phyloP scores from a whole-genome alignment of 495 filamentous ascomycete species.

The Evernia prunastri region DNA sequence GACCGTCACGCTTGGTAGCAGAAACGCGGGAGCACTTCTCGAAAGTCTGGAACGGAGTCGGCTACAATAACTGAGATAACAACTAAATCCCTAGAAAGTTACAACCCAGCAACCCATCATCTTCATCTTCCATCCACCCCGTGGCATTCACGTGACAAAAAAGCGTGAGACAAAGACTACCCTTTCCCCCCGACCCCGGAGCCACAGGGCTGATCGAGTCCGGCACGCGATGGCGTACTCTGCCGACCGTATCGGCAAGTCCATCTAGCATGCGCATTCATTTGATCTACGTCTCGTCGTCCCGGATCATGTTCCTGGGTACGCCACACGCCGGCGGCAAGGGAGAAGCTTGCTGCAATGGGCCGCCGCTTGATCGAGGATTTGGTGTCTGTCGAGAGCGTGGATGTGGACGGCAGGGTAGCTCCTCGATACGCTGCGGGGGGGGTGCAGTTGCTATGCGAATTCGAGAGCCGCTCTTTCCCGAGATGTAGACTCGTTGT shows the following conservation, averaged over 20 bases:
- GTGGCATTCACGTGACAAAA: slow-evolving; percentile 26
- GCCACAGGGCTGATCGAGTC: slow-evolving; percentile 2
- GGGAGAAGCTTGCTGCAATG: slow-evolving; percentile 24
- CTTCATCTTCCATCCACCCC: slow-evolving; percentile 23
- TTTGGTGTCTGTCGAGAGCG: slow-evolving; percentile 20
- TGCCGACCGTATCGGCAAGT: slow-evolving; percentile 15
- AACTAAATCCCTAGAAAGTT: slow-evolving; percentile 21
- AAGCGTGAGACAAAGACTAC: slow-evolving; percentile 15
- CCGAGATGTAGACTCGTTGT: slow-evolving; percentile 33
- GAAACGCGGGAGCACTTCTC: not conserved
- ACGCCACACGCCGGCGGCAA: slow-evolving; percentile 33
- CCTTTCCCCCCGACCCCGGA: too few relatives aligned
- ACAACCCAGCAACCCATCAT: slow-evolving; percentile 23
- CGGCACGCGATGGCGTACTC: slow-evolving; percentile 24
- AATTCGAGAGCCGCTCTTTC: slow-evolving; percentile 32
- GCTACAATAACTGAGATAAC: not conserved
- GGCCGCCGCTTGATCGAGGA: slow-evolving; percentile 24
- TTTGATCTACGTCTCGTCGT: slow-evolving; percentile 35
- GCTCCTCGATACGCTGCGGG: slow-evolving; percentile 29
- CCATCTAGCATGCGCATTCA: slow-evolving; percentile 31
- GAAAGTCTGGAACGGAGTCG: too few relatives aligned
- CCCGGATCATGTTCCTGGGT: slow-evolving; percentile 36
- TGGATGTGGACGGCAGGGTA: slow-evolving; percentile 26
- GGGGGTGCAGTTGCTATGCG: slow-evolving; percentile 30
- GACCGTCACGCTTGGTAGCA: too few relatives aligned